Conservation (phyloP, 2,329 filamentous ascomycete genomes). For the Clarireedia homoeocarpa region DNA sequence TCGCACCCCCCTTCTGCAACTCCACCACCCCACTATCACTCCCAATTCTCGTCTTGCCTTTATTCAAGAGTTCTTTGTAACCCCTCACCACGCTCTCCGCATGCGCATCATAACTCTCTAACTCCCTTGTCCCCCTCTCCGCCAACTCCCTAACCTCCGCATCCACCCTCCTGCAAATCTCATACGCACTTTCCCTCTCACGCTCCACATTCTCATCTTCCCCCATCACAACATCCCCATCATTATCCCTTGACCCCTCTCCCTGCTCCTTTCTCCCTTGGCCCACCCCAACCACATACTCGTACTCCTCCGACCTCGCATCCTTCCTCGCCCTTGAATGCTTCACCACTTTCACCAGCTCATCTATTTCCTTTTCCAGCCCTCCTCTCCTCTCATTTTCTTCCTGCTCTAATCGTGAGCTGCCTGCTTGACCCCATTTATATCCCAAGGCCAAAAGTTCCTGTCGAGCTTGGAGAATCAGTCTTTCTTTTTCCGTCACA, state of each 20-base stretch:
- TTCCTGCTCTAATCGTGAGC: background rate
- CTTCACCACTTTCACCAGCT: background rate
- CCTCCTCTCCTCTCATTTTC: background rate
- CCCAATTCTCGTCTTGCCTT: background rate
- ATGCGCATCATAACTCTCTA: constrained; percentile 21
- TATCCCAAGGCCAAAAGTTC: background rate
- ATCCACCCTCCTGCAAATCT: constrained; percentile 10
- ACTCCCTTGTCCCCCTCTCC: constrained; percentile 8
- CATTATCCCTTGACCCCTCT: constrained; percentile 1
- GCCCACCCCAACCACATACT: background rate
- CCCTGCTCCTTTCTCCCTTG: background rate
- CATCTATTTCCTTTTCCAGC: background rate
- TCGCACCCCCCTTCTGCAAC: too few species aligned
- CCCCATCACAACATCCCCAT: constrained; percentile 16
- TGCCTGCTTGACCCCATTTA: too few species aligned
- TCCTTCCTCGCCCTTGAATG: background rate
- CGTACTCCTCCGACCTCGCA: background rate
- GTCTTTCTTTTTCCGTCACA: constrained; percentile 10
- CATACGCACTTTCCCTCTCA: constrained; percentile 2
- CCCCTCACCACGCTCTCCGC: background rate
- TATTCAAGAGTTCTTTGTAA: constrained; percentile 13
- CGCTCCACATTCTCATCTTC: background rate
- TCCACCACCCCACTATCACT: background rate
- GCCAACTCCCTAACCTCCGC: constrained; percentile 11
- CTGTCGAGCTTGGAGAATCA: background rate